Conservation (phyloP, 352 stramenopile species). For the Phytophthora citrophthora region DNA sequence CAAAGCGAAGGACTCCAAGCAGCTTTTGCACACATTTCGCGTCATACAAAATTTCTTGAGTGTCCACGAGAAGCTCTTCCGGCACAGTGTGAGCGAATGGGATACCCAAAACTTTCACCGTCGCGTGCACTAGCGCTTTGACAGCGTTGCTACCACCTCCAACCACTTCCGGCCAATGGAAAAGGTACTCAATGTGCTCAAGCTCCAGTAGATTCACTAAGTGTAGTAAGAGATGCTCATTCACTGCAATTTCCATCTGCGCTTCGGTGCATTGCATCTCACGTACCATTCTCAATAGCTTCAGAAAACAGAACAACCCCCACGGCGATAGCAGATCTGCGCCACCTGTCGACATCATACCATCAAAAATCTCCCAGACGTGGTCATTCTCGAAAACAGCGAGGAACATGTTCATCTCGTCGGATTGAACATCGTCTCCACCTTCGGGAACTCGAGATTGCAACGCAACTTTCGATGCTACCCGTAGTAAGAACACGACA, state of each 20-base stretch:
- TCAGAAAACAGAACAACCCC: slow-evolving; percentile 87
- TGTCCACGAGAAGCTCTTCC: slow-evolving; percentile 69
- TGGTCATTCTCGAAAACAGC: slow-evolving; percentile 44
- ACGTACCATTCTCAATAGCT: slow-evolving; percentile 74
- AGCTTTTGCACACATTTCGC: slow-evolving; percentile 69
- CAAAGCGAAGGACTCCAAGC: slow-evolving; percentile 65
- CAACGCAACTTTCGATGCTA: slow-evolving; percentile 59
- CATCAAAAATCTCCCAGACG: slow-evolving; percentile 60
- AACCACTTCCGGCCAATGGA: slow-evolving; percentile 80
- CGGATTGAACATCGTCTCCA: slow-evolving; percentile 9
- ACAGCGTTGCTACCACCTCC: slow-evolving; percentile 82
- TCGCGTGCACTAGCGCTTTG: slow-evolving; percentile 81
- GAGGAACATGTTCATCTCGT: slow-evolving; percentile 50
- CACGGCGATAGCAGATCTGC: slow-evolving; percentile 78
- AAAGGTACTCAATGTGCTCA: slow-evolving; percentile 66
- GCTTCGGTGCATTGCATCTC: slow-evolving; percentile 64
- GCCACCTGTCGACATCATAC: slow-evolving; percentile 56
- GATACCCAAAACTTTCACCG: slow-evolving; percentile 88
- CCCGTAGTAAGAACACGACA: slow-evolving; percentile 67
- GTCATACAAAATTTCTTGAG: slow-evolving; percentile 80
- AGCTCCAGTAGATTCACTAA: slow-evolving; percentile 66
- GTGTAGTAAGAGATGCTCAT: slow-evolving; percentile 61
- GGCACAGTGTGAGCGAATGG: slow-evolving; percentile 72
- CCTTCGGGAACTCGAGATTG: slow-evolving; percentile 15
- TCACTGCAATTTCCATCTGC: slow-evolving; percentile 54